These are phyloP conservation scores for Sordariomycetes sp. DNA, from an alignment of 2,329 filamentous ascomycete species.

Conservation along the genomic window DNA sequence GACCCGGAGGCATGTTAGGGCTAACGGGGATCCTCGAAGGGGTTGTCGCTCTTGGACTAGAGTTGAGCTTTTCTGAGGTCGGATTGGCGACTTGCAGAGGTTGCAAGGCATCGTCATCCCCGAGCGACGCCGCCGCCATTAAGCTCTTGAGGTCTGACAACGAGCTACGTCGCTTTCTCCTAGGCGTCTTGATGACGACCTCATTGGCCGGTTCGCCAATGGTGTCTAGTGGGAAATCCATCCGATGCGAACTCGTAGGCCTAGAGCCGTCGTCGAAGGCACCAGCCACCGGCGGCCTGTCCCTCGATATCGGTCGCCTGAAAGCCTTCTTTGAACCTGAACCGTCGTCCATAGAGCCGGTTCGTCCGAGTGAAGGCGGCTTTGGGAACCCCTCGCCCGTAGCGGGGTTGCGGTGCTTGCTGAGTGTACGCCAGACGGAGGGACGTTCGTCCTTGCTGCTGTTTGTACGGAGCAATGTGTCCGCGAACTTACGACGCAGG, in stretches of 20 bases:
- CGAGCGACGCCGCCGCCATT: conserved; percentile 51
- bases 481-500: conserved; percentile 72
- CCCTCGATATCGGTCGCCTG: conserved; percentile 45
- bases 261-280: conserved; percentile 51
- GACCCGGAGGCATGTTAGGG: conserved; percentile 26
- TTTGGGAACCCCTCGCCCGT: conserved; percentile 56
- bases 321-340: conserved; percentile 31
- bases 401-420: conserved; percentile 61
- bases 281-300: conserved; percentile 51
- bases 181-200: conserved; percentile 31
- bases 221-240: conserved; percentile 47
- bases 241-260: conserved; percentile 47
- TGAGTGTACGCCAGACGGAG: conserved; percentile 80
- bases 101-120: conserved; percentile 24
- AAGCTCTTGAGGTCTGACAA: conserved; percentile 73
- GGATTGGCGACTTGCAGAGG: conserved; percentile 43
- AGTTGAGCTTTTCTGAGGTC: conserved; percentile 49
- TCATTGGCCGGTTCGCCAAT: conserved; percentile 48
- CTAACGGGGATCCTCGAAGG: conserved; percentile 45
- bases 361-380: conserved; percentile 57
- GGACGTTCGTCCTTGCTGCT: conserved; percentile 64
- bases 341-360: conserved; percentile 66
- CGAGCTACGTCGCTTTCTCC: conserved; percentile 82
- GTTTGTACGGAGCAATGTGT: conserved; percentile 66
- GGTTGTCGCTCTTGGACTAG: conserved; percentile 32